Evolutionary conservation across 108 stramenopile species (phyloP).

Genomic region (Skeletonema menzelii): DNA sequence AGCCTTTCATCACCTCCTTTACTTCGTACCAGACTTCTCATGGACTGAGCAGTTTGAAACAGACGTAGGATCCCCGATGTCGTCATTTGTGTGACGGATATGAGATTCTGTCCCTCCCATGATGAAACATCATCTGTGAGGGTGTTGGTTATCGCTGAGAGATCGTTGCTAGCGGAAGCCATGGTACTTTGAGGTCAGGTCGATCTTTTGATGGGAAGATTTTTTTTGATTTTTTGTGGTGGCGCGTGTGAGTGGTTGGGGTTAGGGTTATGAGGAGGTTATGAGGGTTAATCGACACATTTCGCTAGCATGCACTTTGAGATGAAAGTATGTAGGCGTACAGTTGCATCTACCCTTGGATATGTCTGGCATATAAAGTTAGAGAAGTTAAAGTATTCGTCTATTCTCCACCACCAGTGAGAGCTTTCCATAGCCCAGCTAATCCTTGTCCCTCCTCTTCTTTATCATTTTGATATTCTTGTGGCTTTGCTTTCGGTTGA

Average conservation of each 20-base stretch:
- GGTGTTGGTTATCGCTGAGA: constrained; percentile 21
- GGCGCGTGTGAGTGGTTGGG: background rate
- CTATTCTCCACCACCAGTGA: constrained; percentile 53
- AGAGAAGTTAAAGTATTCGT: no score
- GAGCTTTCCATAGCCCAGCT: constrained; percentile 56
- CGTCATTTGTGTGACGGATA: constrained; percentile 70
- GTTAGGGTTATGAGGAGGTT: background rate
- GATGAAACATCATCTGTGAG: constrained; percentile 54
- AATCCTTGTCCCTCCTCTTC: constrained; percentile 50
- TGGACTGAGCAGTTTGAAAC: constrained; percentile 44
- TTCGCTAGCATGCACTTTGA: no score
- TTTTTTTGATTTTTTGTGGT: background rate
- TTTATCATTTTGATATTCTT: constrained; percentile 26
- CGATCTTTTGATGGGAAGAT: no score
- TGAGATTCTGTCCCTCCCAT: constrained; percentile 52
- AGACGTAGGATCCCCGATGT: constrained; percentile 53
- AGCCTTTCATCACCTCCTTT: constrained; percentile 57
- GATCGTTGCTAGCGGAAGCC: background rate
- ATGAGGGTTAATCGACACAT: no score
- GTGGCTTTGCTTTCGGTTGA: constrained; percentile 47
- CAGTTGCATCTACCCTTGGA: no score
- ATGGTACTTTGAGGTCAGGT: no score
- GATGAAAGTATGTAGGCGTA: background rate
- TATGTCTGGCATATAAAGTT: no score
- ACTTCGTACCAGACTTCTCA: constrained; percentile 54